Conservation (phyloP, 305 asterid species). For the Striga hermonthica region DNA sequence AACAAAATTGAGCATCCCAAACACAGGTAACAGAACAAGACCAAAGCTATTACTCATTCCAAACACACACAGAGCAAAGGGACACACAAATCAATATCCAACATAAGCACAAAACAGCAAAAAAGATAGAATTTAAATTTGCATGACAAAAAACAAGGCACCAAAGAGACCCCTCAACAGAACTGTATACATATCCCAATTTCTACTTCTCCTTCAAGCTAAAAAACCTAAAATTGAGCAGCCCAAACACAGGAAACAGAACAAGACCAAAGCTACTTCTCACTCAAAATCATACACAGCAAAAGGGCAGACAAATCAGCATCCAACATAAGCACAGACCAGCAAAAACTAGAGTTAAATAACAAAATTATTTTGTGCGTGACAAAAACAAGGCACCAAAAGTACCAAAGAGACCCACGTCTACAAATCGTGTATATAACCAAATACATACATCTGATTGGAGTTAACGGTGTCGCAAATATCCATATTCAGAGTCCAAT, state of each 20-base stretch:
- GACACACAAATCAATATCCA: neutral
- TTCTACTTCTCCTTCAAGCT: too few species aligned
- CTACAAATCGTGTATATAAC: neutral
- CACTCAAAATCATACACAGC: neutral
- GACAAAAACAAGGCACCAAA: conserved; percentile 25
- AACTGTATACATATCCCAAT: neutral
- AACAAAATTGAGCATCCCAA: neutral
- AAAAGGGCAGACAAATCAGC: neutral
- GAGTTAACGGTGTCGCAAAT: conserved; percentile 82
- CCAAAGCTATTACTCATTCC: neutral
- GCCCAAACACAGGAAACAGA: conserved; percentile 1
- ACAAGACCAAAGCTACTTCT: neutral
- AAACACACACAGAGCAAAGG: neutral
- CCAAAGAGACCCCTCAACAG: too few species aligned
- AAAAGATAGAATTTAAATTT: conserved; percentile 48
- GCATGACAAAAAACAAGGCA: conserved; percentile 32
- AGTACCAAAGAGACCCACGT: neutral
- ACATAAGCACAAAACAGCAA: neutral
- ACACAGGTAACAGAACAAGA: neutral
- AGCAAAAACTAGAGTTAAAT: too few species aligned
- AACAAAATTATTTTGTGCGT: too few species aligned
- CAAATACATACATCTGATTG: conserved; percentile 59
- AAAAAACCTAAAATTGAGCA: too few species aligned
- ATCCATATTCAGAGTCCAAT: conserved; percentile 94
- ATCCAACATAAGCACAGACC: neutral